A percentile compares a stretch with the other conserved stretches of the same genome.
phyloP scores from a whole-genome alignment of 2,329 filamentous ascomycete genomes.

The Verticillium klebahnii region DNA sequence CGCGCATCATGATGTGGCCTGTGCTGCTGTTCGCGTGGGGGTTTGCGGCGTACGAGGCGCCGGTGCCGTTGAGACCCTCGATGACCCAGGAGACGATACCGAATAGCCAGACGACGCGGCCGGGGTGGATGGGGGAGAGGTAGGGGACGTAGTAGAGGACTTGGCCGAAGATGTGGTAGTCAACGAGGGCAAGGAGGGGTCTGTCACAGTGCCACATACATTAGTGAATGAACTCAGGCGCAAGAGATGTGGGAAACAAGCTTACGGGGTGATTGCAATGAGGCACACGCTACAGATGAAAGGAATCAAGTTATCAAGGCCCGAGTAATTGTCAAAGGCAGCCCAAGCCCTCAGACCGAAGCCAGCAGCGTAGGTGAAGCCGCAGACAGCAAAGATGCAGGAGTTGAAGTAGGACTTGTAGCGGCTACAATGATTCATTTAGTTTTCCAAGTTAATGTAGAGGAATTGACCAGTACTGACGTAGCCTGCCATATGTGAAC shows the following conservation, averaged over 20 bases:
- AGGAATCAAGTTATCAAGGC: slow-evolving; percentile 23
- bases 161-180: slow-evolving; percentile 60
- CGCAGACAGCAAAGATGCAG: slow-evolving; percentile 44
- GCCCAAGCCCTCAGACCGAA: slow-evolving; percentile 50
- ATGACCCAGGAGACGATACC: slow-evolving; percentile 38
- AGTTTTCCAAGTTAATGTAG: background rate
- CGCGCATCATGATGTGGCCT: slow-evolving; percentile 32
- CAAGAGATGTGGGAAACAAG: background rate
- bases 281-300: slow-evolving; percentile 39
- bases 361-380: slow-evolving; percentile 45
- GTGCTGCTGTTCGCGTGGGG: slow-evolving; percentile 16
- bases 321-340: slow-evolving; percentile 30
- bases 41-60: slow-evolving; percentile 35
- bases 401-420: slow-evolving; percentile 48
- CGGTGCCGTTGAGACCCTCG: slow-evolving; percentile 41
- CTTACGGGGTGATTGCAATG: slow-evolving; percentile 32
- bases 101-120: slow-evolving; percentile 40
- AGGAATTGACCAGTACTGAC: slow-evolving; percentile 16
- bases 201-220: slow-evolving; percentile 20
- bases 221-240: background rate
- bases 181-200: slow-evolving; percentile 57
- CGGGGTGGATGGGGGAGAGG: slow-evolving; percentile 47
- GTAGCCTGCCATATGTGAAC: slow-evolving; percentile 49
- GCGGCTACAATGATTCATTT: slow-evolving; percentile 25
- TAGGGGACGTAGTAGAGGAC: slow-evolving; percentile 60